phyloP scores from a whole-genome alignment of 2,329 filamentous ascomycete species.

The Colletotrichum acutatum region DNA sequence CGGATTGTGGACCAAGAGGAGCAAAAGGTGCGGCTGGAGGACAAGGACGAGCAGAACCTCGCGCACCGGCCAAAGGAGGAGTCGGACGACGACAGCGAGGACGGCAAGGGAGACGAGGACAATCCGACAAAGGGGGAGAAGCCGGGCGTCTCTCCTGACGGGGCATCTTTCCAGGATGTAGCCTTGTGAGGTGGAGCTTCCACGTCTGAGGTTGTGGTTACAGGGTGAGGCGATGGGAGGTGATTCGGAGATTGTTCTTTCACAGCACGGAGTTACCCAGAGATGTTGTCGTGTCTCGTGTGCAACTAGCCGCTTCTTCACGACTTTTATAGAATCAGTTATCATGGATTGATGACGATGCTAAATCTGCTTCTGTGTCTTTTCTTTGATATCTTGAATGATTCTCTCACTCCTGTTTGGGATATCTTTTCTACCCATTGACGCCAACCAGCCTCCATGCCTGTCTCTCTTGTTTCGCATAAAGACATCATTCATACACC shows the following conservation, averaged over 20 bases:
- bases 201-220: background rate
- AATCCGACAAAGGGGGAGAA: constrained; percentile 48
- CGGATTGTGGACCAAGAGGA: constrained; percentile 54
- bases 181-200: constrained; percentile 56
- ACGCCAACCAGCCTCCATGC: background rate
- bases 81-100: constrained; percentile 38
- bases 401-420: background rate
- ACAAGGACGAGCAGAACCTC: constrained; percentile 65
- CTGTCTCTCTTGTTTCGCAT: background rate
- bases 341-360: background rate
- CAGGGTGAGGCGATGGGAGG: background rate
- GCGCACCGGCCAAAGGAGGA: constrained; percentile 55
- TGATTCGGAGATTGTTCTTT: constrained; percentile 5
- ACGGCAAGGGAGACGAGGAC: constrained; percentile 46
- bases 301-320: constrained; percentile 26
- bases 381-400: background rate
- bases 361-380: background rate
- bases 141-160: constrained; percentile 61
- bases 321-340: constrained; percentile 20
- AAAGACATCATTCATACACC: background rate
- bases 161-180: constrained; percentile 72
- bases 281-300: constrained; percentile 21
- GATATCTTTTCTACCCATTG: background rate
- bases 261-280: constrained; percentile 29
- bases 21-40: constrained; percentile 67